Evolutionary conservation across 2,329 filamentous ascomycete genomes (phyloP), one percentile per base, ranked within the genome.

Genomic region (Macroventuria anomochaeta): DNA sequence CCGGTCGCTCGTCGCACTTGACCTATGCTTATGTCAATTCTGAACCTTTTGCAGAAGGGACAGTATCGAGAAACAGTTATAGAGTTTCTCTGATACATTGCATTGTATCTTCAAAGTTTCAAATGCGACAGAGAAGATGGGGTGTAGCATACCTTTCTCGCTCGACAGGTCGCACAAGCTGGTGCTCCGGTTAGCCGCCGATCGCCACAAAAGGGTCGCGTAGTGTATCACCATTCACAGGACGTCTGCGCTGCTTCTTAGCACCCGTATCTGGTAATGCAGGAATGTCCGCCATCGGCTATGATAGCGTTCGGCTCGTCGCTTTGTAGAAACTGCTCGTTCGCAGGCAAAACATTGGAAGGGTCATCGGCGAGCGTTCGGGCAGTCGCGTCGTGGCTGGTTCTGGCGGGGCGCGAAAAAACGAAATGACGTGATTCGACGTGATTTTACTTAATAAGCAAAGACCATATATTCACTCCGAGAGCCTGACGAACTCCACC

Each of bases 1-100:
- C 65, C 26, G 65, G 59, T 8, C 68, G 67, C 42, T 70, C 68
- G 51, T 71, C 68, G 49, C 68, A 71, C 48, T 71, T 71, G 26
- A 71, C 68, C 67, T 70, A 21, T 36, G 20, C 26, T 15, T 10
- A 7, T 26, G 52, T 64, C 37, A 63, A 54, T 17, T 2, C 13
- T 29, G 3, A 11, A 17, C 26, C 18, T 43, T 25, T 3, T 20
- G 7, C 18, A 10, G 11, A 4, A 46, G 13, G 15, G 20, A 10
- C 4, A 17, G n/a, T n/a, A 4, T n/a, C n/a, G 17, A 28, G 10
- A 1, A 7, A 17, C 3, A 3, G 6, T 17, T 7, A 7, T 12
- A 25, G 6, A 18, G 12, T 25, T 1, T 7, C 13, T 25, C 12
- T 21, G 23, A 6, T 20, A 25, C 1, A 17, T 15, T 17, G 20